phyloP scores from a whole-genome alignment of 371 early-diverging fungal species.

The Mortierella sp. region DNA sequence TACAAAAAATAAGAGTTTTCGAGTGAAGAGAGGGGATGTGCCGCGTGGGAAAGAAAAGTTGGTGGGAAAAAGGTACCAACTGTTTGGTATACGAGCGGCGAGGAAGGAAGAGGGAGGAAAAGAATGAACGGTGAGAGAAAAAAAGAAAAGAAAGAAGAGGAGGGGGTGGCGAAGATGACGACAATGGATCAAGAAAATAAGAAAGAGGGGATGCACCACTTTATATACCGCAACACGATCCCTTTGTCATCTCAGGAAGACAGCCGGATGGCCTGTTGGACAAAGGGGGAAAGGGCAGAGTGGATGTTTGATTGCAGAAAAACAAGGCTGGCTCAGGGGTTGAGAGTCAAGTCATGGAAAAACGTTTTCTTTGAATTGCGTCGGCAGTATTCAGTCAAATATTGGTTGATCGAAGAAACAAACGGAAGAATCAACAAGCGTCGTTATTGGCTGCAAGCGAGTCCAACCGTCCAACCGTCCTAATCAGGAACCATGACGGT shows the following conservation, averaged over 20 bases:
- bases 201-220: neutral
- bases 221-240: neutral
- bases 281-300: neutral
- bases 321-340: neutral
- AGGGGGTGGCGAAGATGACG: neutral
- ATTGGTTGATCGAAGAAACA: neutral
- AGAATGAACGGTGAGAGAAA: neutral
- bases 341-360: neutral
- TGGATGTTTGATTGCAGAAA: neutral
- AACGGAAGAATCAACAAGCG: neutral
- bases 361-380: neutral
- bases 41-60: neutral
- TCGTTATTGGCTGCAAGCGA: neutral
- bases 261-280: neutral
- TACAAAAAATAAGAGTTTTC: neutral
- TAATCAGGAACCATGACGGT: conserved; percentile 1
- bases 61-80: conserved; percentile 11
- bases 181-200: neutral
- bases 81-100: conserved; percentile 1
- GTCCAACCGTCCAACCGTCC: neutral
- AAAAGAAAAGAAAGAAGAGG: neutral
- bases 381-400: neutral
- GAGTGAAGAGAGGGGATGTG: neutral
- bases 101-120: neutral
- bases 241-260: neutral